These are phyloP conservation scores for Trichoderma orchidacearum DNA, from an alignment of 495 filamentous ascomycete genomes.

Conservation along the genomic window DNA sequence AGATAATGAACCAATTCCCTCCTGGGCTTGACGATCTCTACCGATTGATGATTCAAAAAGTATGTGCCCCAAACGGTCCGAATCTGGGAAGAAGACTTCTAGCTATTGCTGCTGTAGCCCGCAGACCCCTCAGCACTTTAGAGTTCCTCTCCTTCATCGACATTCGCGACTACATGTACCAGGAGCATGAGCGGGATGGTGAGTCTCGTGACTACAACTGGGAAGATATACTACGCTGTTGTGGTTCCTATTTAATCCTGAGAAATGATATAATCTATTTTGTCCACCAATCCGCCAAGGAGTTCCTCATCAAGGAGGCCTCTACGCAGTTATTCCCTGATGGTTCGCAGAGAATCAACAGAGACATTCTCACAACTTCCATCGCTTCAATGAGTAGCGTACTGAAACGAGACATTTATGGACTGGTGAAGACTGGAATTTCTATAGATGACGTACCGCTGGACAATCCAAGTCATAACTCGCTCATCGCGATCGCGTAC, in stretches of 20 bases:
- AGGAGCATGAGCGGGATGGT: too few relatives aligned
- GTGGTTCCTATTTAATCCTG: conserved; percentile 18
- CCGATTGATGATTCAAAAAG: conserved; percentile 6
- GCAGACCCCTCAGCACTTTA: conserved; percentile 5
- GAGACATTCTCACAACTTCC: conserved; percentile 15
- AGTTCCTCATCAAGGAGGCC: conserved; percentile 14
- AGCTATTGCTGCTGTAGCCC: conserved; percentile 1
- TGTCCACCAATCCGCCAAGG: conserved; percentile 33
- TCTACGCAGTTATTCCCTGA: conserved; percentile 6
- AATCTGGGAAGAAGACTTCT: conserved; percentile 9
- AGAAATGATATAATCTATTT: conserved; percentile 15
- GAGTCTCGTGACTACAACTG: not conserved
- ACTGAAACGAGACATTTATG: not conserved
- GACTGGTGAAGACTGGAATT: not conserved
- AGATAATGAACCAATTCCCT: not conserved
- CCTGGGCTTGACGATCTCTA: conserved; percentile 8
- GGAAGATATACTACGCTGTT: conserved; percentile 8
- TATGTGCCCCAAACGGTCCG: not conserved
- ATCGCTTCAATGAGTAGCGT: conserved; percentile 6
- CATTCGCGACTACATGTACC: conserved; percentile 2
- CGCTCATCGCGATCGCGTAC: conserved; percentile 16
- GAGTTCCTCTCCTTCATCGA: conserved; percentile 5
- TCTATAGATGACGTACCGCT: conserved; percentile 3
- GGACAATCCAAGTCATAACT: conserved; percentile 10
- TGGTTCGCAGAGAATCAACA: conserved; percentile 9